Percentiles rank a stretch among this genome's conserved stretches.
phyloP scores from a whole-genome alignment of 805 yeast genomes.

The Saccharomycopsis javanensis region DNA sequence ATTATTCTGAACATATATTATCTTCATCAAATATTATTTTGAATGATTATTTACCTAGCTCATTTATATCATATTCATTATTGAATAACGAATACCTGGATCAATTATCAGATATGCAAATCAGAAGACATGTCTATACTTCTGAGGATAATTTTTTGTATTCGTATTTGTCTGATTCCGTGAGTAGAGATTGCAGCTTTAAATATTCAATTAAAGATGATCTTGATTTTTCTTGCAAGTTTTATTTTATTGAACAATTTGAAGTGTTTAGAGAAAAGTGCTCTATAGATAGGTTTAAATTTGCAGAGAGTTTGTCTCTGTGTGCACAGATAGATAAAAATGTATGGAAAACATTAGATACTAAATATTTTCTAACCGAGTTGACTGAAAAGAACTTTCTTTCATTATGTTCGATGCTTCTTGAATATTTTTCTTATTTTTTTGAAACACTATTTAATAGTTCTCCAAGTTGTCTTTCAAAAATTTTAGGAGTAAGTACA shows the following conservation, averaged over 20 bases:
- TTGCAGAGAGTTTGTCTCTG: constrained; percentile 80
- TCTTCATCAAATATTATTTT: constrained; percentile 89
- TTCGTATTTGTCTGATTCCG: not conserved
- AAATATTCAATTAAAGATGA: constrained; percentile 32
- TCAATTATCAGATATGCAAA: not conserved
- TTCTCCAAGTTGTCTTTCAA: constrained; percentile 87
- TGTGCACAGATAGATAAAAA: constrained; percentile 92
- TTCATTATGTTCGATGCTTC: constrained; percentile 90
- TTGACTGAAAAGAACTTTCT: constrained; percentile 81
- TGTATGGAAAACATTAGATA: constrained; percentile 94
- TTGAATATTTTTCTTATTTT: constrained; percentile 91
- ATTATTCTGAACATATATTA: constrained; percentile 77
- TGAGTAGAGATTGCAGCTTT: not conserved
- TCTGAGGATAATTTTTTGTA: not conserved
- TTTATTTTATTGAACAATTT: constrained; percentile 92
- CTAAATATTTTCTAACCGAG: constrained; percentile 82
- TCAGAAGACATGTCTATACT: not conserved
- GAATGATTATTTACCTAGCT: constrained; percentile 93
- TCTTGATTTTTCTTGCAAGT: constrained; percentile 79
- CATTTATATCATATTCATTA: constrained; percentile 85
- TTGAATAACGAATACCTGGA: constrained; percentile 39
- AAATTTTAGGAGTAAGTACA: constrained; percentile 92
- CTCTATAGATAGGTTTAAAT: constrained; percentile 42
- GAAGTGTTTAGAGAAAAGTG: constrained; percentile 87
- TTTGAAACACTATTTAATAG: constrained; percentile 92